phyloP scores from a whole-genome alignment of 371 early-diverging fungal species.

The Mucor piriformis region DNA sequence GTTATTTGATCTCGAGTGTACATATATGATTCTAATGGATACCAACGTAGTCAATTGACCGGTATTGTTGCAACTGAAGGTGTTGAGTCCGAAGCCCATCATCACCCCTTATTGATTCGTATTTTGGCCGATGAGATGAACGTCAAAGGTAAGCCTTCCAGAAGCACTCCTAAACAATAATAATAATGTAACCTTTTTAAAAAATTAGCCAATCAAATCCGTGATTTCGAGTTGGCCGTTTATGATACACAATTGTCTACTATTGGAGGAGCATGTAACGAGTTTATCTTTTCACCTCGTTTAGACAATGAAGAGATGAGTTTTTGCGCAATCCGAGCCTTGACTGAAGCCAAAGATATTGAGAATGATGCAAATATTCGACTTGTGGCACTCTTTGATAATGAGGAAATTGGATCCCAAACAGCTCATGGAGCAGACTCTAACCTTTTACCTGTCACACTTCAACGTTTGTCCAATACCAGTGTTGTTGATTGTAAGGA shows the following conservation, averaged over 20 bases:
- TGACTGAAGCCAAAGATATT: constrained; percentile 57
- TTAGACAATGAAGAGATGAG: constrained; percentile 96
- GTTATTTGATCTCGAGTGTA: constrained; percentile 9
- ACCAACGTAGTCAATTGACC: constrained; percentile 24
- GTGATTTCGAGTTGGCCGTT: constrained; percentile 94
- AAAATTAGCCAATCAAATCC: constrained; percentile 66
- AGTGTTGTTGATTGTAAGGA: constrained; percentile 29
- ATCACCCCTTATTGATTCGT: constrained; percentile 79
- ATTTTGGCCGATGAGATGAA: constrained; percentile 76
- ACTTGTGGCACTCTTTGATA: constrained; percentile 91
- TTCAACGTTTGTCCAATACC: constrained; percentile 63
- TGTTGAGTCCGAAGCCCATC: constrained; percentile 51
- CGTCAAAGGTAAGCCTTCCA: constrained; percentile 58
- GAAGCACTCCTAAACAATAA: constrained; percentile 1
- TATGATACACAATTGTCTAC: constrained; percentile 76
- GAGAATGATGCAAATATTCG: constrained; percentile 81
- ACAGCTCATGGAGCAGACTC: constrained; percentile 96
- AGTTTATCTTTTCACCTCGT: constrained; percentile 93
- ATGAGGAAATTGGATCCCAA: constrained; percentile 97
- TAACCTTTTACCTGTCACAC: constrained; percentile 75
- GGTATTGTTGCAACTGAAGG: constrained; percentile 33
- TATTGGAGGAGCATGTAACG: constrained; percentile 88
- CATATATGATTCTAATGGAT: not conserved
- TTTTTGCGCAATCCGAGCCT: constrained; percentile 73
- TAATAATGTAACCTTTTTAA: not conserved